Percentiles rank a stretch among this genome's conserved stretches.
phyloP scores from a whole-genome alignment of 2,329 filamentous ascomycete species.

The Teratosphaeria zuluensis region DNA sequence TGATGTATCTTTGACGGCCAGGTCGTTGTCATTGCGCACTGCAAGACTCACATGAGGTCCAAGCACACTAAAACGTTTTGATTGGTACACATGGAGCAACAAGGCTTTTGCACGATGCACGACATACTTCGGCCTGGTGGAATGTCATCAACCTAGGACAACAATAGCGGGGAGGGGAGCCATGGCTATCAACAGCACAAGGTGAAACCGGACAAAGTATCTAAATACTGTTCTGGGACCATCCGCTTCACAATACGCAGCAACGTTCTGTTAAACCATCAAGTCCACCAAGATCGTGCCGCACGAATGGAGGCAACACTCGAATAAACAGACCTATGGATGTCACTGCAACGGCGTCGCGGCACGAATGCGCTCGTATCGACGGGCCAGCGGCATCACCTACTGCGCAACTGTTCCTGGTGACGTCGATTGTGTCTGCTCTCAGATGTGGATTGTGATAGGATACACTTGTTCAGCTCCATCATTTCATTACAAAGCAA shows the following conservation, averaged over 20 bases:
- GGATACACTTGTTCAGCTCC: no score
- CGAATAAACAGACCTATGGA: not conserved
- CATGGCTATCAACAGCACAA: not conserved
- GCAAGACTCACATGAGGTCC: no score
- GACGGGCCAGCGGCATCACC: not conserved
- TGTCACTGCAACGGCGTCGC: not conserved
- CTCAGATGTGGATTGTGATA: no score
- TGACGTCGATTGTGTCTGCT: not conserved
- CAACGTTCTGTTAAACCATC: not conserved
- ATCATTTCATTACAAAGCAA: no score
- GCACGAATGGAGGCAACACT: not conserved
- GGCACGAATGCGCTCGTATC: not conserved
- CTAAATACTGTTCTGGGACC: not conserved
- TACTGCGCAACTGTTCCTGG: not conserved
- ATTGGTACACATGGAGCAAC: no score
- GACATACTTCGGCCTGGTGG: not conserved
- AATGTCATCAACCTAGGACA: not conserved
- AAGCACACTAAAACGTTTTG: no score
- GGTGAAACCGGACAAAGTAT: not conserved
- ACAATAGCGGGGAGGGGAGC: not conserved
- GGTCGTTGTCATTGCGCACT: no score
- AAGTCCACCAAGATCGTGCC: not conserved
- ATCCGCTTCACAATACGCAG: not conserved
- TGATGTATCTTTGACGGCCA: no score
- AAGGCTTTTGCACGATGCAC: no score